Evolutionary conservation across 352 stramenopile species (phyloP).

Genomic region (Phytophthora brassicae): DNA sequence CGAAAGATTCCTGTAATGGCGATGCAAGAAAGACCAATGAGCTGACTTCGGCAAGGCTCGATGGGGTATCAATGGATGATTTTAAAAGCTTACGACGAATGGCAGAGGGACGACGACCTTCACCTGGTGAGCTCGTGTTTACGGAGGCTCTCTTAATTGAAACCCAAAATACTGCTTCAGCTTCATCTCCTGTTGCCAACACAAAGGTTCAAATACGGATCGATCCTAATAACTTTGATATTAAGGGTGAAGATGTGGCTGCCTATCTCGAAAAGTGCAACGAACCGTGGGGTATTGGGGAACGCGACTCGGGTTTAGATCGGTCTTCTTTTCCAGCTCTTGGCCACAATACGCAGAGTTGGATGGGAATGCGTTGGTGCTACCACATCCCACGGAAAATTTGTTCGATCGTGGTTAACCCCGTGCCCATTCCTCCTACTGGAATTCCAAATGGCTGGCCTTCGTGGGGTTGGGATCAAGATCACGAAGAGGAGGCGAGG

Average conservation of each 20-base stretch:
- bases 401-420: constrained; percentile 45
- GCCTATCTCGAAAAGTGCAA: constrained; percentile 65
- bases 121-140: constrained; percentile 67
- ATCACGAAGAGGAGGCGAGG: constrained; percentile 21
- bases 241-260: constrained; percentile 34
- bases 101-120: constrained; percentile 47
- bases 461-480: constrained; percentile 44
- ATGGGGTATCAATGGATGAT: constrained; percentile 44
- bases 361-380: constrained; percentile 81
- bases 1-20: background rate
- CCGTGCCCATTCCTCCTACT: constrained; percentile 64
- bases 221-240: constrained; percentile 31
- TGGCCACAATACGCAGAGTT: constrained; percentile 60
- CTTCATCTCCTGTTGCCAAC: constrained; percentile 4
- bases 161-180: constrained; percentile 37
- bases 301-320: constrained; percentile 18
- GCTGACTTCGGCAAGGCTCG: background rate
- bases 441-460: constrained; percentile 67
- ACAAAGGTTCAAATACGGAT: constrained; percentile 27
- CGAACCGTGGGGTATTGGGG: constrained; percentile 46
- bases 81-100: constrained; percentile 59
- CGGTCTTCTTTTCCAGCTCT: constrained; percentile 24
- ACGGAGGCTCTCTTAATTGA: constrained; percentile 68
- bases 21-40: background rate
- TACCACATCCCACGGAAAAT: constrained; percentile 74